Evolutionary conservation across 306 rosid genomes (phyloP).

Genomic region (Biancaea sappan): DNA sequence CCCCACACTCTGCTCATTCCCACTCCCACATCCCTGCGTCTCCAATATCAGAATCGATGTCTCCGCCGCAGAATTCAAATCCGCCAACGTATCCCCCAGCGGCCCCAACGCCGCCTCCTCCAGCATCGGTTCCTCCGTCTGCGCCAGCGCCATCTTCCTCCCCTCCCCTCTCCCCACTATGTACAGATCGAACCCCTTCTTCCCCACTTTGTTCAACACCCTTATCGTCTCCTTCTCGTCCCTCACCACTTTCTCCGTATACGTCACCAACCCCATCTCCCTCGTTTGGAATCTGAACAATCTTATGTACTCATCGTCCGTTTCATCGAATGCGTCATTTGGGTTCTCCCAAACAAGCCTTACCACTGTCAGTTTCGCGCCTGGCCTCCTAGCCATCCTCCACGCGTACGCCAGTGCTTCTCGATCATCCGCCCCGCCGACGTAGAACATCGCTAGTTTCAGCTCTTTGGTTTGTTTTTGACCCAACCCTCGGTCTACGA

Average conservation of each 20-base stretch:
- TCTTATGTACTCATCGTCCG: conserved; percentile 22
- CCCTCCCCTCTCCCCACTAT: conserved; percentile 47
- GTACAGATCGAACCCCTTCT: conserved; percentile 40
- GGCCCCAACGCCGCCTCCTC: conserved; percentile 54
- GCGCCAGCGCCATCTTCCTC: conserved; percentile 49
- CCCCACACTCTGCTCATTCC: neutral
- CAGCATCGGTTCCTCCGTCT: conserved; percentile 40
- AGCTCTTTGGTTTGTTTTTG: conserved; percentile 2
- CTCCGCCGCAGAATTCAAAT: conserved; percentile 45
- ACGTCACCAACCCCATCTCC: conserved; percentile 21
- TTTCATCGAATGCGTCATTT: conserved; percentile 31
- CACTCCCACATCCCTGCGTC: neutral
- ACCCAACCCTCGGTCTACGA: conserved; percentile 38
- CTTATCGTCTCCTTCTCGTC: conserved; percentile 42
- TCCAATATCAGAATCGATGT: conserved; percentile 46
- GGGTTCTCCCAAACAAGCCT: conserved; percentile 47
- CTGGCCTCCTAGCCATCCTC: conserved; percentile 41
- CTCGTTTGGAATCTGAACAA: neutral
- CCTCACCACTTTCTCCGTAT: conserved; percentile 38
- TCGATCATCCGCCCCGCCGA: conserved; percentile 41
- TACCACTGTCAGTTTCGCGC: conserved; percentile 37
- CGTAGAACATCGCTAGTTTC: conserved; percentile 38
- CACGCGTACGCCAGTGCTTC: conserved; percentile 51
- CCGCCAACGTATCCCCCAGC: conserved; percentile 46
- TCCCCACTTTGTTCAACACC: conserved; percentile 39